Conservation (phyloP, 257 asterid genomes). For the Buddleja alternifolia region DNA sequence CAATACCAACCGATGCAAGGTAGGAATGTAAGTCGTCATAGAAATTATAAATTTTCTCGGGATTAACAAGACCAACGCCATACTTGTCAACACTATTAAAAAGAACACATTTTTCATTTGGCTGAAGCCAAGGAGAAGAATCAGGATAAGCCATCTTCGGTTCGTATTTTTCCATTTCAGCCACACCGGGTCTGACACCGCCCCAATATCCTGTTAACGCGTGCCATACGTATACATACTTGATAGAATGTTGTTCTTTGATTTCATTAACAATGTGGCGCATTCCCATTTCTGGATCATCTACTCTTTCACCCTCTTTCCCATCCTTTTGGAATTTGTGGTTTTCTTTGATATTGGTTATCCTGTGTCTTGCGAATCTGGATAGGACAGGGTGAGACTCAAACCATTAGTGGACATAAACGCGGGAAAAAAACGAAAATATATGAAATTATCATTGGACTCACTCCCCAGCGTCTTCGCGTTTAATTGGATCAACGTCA, state of each 20-base stretch:
- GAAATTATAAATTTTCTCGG: constrained; percentile 72
- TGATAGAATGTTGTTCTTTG: constrained; percentile 63
- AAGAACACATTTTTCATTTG: constrained; percentile 71
- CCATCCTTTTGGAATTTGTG: constrained; percentile 85
- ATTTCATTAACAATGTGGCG: constrained; percentile 61
- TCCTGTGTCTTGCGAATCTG: constrained; percentile 79
- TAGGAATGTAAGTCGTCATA: constrained; percentile 78
- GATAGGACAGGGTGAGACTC: constrained; percentile 1
- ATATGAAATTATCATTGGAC: constrained; percentile 19
- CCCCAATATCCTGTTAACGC: constrained; percentile 95
- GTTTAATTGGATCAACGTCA: constrained; percentile 64
- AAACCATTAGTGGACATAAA: background rate
- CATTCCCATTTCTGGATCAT: constrained; percentile 77
- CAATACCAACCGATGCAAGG: constrained; percentile 75
- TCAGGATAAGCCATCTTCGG: constrained; percentile 69
- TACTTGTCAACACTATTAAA: constrained; percentile 61
- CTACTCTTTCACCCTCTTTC: constrained; percentile 65
- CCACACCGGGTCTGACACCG: constrained; percentile 66
- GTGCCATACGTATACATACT: constrained; percentile 91
- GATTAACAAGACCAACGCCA: constrained; percentile 90
- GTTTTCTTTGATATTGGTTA: constrained; percentile 81
- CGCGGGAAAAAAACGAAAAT: background rate
- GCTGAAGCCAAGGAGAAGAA: constrained; percentile 71
- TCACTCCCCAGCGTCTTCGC: constrained; percentile 39
- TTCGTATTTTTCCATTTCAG: constrained; percentile 71